Evolutionary conservation across 306 rosid species (phyloP).

Genomic region (Cyamopsis tetragonoloba): DNA sequence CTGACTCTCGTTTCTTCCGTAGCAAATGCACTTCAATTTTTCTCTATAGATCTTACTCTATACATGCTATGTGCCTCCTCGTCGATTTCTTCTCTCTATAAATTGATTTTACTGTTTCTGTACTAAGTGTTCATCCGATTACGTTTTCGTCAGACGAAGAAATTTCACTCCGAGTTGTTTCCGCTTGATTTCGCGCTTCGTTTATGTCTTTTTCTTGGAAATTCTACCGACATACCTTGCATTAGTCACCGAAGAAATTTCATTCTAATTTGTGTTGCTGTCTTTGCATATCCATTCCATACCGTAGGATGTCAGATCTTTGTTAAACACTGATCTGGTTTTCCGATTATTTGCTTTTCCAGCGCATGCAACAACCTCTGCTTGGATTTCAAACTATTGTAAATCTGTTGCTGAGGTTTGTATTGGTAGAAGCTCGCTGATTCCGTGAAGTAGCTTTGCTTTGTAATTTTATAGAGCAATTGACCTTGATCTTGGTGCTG

Average conservation of each 20-base stretch:
- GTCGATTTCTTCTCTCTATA: no score
- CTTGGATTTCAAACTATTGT: background rate
- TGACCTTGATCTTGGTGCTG: background rate
- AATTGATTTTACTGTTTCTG: no score
- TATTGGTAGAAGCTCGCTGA: no score
- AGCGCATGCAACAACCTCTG: background rate
- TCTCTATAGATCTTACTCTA: no score
- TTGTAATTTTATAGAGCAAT: background rate
- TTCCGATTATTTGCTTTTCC: background rate
- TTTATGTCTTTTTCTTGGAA: background rate
- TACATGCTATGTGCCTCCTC: no score
- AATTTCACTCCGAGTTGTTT: no score
- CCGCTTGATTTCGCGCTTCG: no score
- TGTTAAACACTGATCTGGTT: background rate
- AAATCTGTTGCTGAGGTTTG: background rate
- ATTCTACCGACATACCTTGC: background rate
- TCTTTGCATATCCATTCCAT: background rate
- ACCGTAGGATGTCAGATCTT: slow-evolving; percentile 25
- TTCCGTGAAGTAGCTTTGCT: no score
- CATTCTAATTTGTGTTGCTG: no score
- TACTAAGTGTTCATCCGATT: background rate
- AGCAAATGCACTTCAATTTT: no score
- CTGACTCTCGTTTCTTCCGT: no score
- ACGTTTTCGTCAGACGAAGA: background rate
- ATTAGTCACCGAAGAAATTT: no score